These are phyloP conservation scores for Arabidopsis thaliana DNA, from an alignment of 345 rosid species.

Conservation along the genomic window DNA sequence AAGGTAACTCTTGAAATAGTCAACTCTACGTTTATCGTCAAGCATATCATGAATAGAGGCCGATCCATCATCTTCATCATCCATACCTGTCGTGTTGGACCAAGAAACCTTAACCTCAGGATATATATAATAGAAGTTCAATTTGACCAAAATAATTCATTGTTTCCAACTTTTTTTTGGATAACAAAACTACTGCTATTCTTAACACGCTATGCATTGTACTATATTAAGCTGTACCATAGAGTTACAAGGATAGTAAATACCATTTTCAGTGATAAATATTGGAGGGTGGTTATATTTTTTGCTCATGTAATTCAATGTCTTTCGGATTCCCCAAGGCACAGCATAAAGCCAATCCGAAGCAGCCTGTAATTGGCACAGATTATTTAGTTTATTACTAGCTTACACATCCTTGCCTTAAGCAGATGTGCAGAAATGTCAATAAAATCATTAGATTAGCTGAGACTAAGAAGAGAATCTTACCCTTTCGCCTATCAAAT, in stretches of 20 bases:
- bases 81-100: conserved; percentile 72
- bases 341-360: conserved; percentile 89
- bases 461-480: conserved; percentile 7
- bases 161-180: too few relatives aligned
- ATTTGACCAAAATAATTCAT: neutral
- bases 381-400: conserved; percentile 31
- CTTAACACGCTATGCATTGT: conserved; percentile 18
- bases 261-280: conserved; percentile 87
- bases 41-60: conserved; percentile 74
- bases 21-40: conserved; percentile 79
- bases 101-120: conserved; percentile 8
- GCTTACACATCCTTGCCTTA: conserved; percentile 5
- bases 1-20: conserved; percentile 73
- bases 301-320: conserved; percentile 64
- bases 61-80: conserved; percentile 72
- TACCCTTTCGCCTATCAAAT: conserved; percentile 82
- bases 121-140: neutral
- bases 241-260: conserved; percentile 6
- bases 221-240: conserved; percentile 9
- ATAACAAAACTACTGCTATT: neutral
- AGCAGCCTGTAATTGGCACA: conserved; percentile 69
- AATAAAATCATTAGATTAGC: conserved; percentile 21
- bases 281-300: conserved; percentile 69
- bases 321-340: conserved; percentile 91
- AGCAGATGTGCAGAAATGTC: neutral